Evolutionary conservation across 140 eudicot species (phyloP).

Genomic region (Stevia rebaudiana): DNA sequence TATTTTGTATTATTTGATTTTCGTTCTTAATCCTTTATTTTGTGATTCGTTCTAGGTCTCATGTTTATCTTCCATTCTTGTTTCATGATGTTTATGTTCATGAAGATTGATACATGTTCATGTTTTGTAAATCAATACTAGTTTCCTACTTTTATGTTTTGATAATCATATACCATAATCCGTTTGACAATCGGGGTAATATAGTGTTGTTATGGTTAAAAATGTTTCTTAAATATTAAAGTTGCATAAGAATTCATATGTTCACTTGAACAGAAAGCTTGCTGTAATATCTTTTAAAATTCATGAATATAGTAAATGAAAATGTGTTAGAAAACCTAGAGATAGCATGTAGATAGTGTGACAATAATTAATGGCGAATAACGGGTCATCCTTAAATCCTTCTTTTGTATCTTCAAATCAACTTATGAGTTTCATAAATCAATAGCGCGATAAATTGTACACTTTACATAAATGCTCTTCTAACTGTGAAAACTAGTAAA

Average conservation of each 20-base stretch:
- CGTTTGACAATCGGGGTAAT: background rate
- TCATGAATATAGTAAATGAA: background rate
- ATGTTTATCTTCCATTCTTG: background rate
- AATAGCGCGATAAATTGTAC: background rate
- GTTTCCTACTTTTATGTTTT: background rate
- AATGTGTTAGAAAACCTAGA: background rate
- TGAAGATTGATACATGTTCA: background rate
- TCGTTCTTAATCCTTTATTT: background rate
- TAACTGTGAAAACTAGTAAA: background rate
- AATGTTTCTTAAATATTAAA: background rate
- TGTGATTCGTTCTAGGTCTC: background rate
- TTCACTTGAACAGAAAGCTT: background rate
- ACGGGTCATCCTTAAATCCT: background rate
- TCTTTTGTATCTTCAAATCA: background rate
- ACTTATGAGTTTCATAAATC: background rate
- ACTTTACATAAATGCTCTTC: background rate
- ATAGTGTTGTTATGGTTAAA: background rate
- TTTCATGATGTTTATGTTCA: background rate
- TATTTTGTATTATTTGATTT: background rate
- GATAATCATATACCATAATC: background rate
- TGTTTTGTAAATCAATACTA: slow-evolving; percentile 1
- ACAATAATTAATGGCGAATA: slow-evolving; percentile 5
- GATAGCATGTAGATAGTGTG: background rate
- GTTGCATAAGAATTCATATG: background rate
- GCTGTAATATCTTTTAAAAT: background rate